phyloP scores from a whole-genome alignment of 2,329 filamentous ascomycete genomes.

The Trichoderma guizhouense region DNA sequence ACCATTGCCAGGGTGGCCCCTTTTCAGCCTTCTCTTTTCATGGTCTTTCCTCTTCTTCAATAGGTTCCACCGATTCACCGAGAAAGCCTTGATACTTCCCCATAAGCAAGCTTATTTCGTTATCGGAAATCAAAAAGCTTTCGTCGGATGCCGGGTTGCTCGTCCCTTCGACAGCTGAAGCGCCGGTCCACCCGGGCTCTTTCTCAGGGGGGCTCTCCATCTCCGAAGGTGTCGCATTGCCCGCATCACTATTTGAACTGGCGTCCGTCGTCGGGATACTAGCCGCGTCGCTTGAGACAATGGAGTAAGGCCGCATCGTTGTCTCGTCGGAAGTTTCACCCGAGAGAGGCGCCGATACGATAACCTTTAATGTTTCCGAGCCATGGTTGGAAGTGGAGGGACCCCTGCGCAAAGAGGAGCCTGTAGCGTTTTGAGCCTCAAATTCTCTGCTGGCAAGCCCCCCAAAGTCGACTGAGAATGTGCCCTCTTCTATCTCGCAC shows the following conservation, averaged over 20 bases:
- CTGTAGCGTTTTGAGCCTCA: conserved; percentile 28
- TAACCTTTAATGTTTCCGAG: conserved; percentile 14
- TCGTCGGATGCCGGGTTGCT: conserved; percentile 27
- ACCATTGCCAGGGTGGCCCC: neutral
- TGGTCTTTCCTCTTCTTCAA: conserved; percentile 38
- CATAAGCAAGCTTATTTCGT: conserved; percentile 36
- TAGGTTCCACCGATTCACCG: conserved; percentile 34
- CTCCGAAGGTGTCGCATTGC: conserved; percentile 38
- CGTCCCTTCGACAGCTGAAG: conserved; percentile 20
- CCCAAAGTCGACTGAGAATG: conserved; percentile 35
- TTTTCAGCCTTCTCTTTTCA: conserved; percentile 20
- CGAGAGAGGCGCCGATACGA: conserved; percentile 12
- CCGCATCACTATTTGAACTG: conserved; percentile 24
- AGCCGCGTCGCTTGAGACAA: conserved; percentile 36
- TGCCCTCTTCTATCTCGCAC: conserved; percentile 10
- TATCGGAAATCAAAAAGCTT: conserved; percentile 32
- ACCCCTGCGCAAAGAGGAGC: conserved; percentile 9
- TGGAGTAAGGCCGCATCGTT: conserved; percentile 22
- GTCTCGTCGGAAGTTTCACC: neutral
- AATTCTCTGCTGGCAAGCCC: conserved; percentile 35
- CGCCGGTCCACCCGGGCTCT: conserved; percentile 26
- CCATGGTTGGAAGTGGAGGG: conserved; percentile 5
- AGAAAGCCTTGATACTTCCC: conserved; percentile 35
- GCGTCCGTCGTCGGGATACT: conserved; percentile 37
- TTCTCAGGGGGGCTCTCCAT: conserved; percentile 29